These are phyloP conservation scores for Fusarium palustre DNA, from an alignment of 2,329 filamentous ascomycete species.

Conservation along the genomic window DNA sequence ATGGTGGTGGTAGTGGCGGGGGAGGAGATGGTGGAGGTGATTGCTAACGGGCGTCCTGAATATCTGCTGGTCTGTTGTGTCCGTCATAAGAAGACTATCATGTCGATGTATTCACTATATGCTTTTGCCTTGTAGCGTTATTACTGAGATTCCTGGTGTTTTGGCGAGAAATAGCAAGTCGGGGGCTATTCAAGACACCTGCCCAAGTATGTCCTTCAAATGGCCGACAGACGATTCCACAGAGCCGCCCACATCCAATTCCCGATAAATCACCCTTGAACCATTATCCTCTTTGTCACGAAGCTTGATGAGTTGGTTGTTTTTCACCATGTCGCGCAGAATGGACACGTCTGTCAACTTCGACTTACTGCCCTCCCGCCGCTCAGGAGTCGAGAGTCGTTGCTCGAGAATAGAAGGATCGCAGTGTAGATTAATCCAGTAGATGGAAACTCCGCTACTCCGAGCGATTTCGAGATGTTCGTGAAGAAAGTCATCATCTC, in stretches of 20 bases:
- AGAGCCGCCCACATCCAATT: not conserved
- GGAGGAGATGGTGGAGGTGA: not conserved
- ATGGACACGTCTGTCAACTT: not conserved
- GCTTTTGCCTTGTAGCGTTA: not conserved
- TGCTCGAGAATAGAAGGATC: not conserved
- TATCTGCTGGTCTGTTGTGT: not conserved
- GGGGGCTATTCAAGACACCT: too few relatives aligned
- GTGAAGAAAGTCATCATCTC: slow-evolving; percentile 16
- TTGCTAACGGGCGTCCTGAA: not conserved
- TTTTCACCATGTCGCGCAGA: not conserved
- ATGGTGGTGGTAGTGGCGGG: not conserved
- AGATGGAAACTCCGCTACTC: not conserved
- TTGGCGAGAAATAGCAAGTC: not conserved
- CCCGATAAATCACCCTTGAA: not conserved
- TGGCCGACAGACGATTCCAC: not conserved
- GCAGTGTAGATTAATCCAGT: slow-evolving; percentile 29
- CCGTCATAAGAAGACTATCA: not conserved
- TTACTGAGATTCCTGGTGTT: not conserved
- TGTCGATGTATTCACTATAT: not conserved
- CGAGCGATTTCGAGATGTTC: slow-evolving; percentile 33
- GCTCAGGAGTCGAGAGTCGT: not conserved
- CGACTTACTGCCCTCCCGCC: not conserved
- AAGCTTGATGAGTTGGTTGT: not conserved
- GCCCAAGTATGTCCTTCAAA: not conserved
- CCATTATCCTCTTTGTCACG: not conserved